Percentiles rank a stretch among this genome's conserved stretches.
Evolutionary conservation across 306 rosid species (phyloP).

Genomic region (Sechiopsis laciniata): DNA sequence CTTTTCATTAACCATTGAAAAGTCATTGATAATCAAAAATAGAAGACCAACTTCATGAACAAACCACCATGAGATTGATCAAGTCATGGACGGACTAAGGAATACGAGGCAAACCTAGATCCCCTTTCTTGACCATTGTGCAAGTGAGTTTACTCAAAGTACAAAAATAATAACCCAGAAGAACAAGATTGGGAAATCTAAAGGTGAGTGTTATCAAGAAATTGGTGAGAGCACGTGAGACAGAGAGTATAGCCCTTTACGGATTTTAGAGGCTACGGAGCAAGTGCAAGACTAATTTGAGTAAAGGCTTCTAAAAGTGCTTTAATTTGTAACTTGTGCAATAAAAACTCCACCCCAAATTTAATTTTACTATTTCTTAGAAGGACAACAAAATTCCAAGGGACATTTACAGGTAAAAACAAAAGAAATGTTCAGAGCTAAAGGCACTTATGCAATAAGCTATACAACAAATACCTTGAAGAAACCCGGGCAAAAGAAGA

Average conservation of each 20-base stretch:
- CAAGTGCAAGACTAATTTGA: background rate
- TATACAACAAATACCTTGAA: conserved; percentile 52
- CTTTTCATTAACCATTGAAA: background rate
- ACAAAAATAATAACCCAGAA: conserved; percentile 2
- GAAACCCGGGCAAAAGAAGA: conserved; percentile 90
- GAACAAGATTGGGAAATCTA: background rate
- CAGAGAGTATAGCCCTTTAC: background rate
- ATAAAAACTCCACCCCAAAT: background rate
- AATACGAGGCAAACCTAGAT: background rate
- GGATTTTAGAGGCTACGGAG: background rate
- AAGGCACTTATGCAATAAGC: background rate
- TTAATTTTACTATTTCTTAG: background rate
- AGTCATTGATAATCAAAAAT: background rate
- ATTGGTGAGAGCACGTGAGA: background rate
- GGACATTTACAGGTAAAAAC: background rate
- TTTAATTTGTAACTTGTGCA: background rate
- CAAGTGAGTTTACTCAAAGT: conserved; percentile 15
- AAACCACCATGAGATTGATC: background rate
- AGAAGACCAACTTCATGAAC: background rate
- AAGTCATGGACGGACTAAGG: conserved; percentile 4
- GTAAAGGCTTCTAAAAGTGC: conserved; percentile 3
- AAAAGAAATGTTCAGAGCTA: background rate
- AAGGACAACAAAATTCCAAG: background rate
- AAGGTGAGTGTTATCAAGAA: background rate
- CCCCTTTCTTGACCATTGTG: background rate